Evolutionary conservation across 768 basidiomycete genomes (phyloP).

Genomic region (Lyophyllum semitale): DNA sequence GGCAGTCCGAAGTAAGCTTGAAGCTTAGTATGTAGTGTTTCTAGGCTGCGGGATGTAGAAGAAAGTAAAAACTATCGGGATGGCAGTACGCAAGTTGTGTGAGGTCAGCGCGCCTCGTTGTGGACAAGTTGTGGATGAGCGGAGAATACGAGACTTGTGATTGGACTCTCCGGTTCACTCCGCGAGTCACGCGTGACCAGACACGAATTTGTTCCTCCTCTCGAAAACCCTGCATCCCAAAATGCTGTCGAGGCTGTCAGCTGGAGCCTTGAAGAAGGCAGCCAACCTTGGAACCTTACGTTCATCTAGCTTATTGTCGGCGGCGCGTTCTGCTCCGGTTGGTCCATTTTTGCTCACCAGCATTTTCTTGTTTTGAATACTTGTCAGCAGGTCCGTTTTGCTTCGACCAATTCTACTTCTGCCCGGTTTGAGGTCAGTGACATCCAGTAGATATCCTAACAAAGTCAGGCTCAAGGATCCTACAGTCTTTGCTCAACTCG

Average conservation of each 20-base stretch:
- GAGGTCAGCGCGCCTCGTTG: too few relatives aligned
- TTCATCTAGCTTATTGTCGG: slow-evolving; percentile 39
- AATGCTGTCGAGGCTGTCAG: slow-evolving; percentile 86
- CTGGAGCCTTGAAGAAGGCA: slow-evolving; percentile 67
- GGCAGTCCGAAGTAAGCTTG: too few relatives aligned
- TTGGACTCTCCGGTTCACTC: slow-evolving; percentile 52
- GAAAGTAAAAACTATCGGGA: too few relatives aligned
- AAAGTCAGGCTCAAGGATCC: background rate
- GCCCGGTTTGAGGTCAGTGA: slow-evolving; percentile 65
- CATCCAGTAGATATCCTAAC: background rate
- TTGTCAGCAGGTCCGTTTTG: slow-evolving; percentile 62
- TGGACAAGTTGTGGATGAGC: too few relatives aligned
- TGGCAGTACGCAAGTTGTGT: too few relatives aligned
- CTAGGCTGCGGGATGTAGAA: too few relatives aligned
- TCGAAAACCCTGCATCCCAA: slow-evolving; percentile 52
- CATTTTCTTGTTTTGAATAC: slow-evolving; percentile 16
- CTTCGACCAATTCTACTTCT: slow-evolving; percentile 64
- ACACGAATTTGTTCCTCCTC: slow-evolving; percentile 36
- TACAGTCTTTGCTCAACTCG: slow-evolving; percentile 67
- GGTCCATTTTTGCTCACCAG: slow-evolving; percentile 22
- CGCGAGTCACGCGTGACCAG: slow-evolving; percentile 52
- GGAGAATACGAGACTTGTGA: slow-evolving; percentile 28
- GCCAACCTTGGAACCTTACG: slow-evolving; percentile 48
- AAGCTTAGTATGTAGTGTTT: too few relatives aligned
- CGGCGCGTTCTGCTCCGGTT: slow-evolving; percentile 54